Conservation (phyloP, 2,329 filamentous ascomycete genomes). For the Dothideomycetes sp. region DNA sequence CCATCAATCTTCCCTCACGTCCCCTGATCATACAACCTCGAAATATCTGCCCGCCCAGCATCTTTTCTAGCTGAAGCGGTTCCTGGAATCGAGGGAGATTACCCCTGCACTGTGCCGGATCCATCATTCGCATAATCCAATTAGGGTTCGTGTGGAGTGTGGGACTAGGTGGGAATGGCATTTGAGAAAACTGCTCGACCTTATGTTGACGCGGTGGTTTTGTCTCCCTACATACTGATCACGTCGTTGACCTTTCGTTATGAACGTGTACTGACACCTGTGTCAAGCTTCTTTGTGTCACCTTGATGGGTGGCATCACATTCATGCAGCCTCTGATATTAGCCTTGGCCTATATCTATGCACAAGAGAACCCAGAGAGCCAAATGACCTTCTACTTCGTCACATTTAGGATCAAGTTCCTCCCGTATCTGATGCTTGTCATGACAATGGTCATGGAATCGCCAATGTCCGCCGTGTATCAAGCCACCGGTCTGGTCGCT, state of each 20-base stretch:
- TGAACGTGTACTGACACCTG: conserved; percentile 8
- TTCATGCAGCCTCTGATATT: conserved; percentile 56
- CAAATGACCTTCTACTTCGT: conserved; percentile 73
- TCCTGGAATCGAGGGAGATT: conserved; percentile 44
- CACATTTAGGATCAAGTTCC: conserved; percentile 67
- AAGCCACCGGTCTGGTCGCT: conserved; percentile 69
- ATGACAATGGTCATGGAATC: conserved; percentile 61
- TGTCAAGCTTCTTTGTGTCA: conserved; percentile 20
- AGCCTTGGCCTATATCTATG: conserved; percentile 72
- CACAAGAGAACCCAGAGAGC: conserved; percentile 71
- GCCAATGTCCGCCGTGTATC: conserved; percentile 44
- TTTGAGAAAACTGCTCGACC: conserved; percentile 43
- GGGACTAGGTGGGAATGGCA: conserved; percentile 41
- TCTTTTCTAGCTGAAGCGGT: conserved; percentile 40
- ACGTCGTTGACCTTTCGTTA: not conserved
- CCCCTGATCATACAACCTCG: conserved; percentile 38
- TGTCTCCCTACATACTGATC: conserved; percentile 51
- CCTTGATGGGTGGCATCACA: conserved; percentile 39
- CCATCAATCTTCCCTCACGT: conserved; percentile 12
- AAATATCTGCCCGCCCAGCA: conserved; percentile 45
- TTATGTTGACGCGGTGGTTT: conserved; percentile 44
- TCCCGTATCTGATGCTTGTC: conserved; percentile 70
- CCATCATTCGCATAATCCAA: conserved; percentile 41
- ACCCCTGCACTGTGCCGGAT: conserved; percentile 37
- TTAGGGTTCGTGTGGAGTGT: conserved; percentile 34